Base-by-base conservation (phyloP, 129 eudicot genomes). In the Gnaphalium uliginosum region DNA sequence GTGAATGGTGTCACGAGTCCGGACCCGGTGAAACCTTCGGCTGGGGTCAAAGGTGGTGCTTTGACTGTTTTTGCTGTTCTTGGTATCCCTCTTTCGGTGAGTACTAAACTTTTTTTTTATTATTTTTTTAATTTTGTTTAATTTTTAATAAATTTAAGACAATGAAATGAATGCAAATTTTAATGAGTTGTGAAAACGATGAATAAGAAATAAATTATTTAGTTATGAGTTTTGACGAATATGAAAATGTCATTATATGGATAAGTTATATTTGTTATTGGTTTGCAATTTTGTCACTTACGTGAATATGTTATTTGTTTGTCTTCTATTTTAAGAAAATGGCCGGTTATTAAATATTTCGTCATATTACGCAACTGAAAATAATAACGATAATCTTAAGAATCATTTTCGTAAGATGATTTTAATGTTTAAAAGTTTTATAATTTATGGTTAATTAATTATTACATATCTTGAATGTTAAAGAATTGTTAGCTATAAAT, bases 41-140 rank as follows among this genome's bases (percentile, higher is more conserved):
- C 60, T 9, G 91, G 86, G 14, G 71, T 92, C 0, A 84, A 83
- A 83, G 82, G 74, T 25, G 87, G 90, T 2, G 93, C 98, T 4
- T 79, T 89, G 80, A 64, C 90, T 23, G 60, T 92, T 21, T 92
- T 92, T 39, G 80, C 94, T 11, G 62, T 85, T 11, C 77, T 92
- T 17, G 98, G 98, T 17, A 79, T 92, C 26, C 98, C 98, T 71
- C 86, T 85, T 4, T 85, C 98, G 85, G 98, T 92, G 25, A 78
- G 89, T 63, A 63, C 15, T 60, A 2, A 60, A 22, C 1, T 22
- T 25, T 27, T 9, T 13, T 59, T 21, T 57, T 57, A 25, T 23
- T 60, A 1, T 59, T 8, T 24, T 60, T 2, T 21, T 25, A 58
- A 1, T 84, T 41, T 41, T 41, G n/a, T 9, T 9, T 2, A 13